phyloP scores from a whole-genome alignment of 768 basidiomycete species.

The Inosperma sp. region DNA sequence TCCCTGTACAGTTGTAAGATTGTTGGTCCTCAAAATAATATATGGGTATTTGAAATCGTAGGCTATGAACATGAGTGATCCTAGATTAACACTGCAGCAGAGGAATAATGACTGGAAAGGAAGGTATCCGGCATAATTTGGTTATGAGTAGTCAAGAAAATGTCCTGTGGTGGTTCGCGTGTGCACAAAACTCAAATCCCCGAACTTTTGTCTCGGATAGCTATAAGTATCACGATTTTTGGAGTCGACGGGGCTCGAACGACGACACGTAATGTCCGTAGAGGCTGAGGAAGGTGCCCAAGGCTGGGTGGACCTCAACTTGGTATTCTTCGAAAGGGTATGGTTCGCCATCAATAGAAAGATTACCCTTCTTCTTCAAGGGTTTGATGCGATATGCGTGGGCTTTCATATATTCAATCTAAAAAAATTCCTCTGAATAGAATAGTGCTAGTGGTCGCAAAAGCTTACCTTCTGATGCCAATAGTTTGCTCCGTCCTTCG shows the following conservation, averaged over 20 bases:
- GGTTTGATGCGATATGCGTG: constrained; percentile 71
- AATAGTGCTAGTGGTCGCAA: constrained; percentile 1
- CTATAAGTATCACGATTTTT: not conserved
- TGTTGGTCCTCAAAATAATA: too few species aligned
- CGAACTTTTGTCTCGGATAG: too few species aligned
- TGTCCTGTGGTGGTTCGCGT: too few species aligned
- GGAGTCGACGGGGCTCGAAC: constrained; percentile 32
- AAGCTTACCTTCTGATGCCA: constrained; percentile 58
- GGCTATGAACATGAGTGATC: too few species aligned
- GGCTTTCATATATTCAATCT: constrained; percentile 74
- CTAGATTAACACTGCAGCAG: too few species aligned
- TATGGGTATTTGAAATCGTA: too few species aligned
- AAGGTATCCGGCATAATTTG: too few species aligned
- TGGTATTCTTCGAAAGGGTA: constrained; percentile 72
- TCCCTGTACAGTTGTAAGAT: too few species aligned
- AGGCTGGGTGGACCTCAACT: constrained; percentile 67
- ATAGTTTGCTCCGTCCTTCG: constrained; percentile 54
- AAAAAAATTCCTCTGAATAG: not conserved
- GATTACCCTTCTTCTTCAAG: constrained; percentile 44
- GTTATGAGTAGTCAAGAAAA: too few species aligned
- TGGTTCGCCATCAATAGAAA: constrained; percentile 76
- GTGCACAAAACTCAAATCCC: too few species aligned
- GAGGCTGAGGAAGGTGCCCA: constrained; percentile 64
- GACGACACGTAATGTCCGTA: constrained; percentile 56
- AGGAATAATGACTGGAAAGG: too few species aligned